Percentiles rank a stretch among this genome's conserved stretches.
Conservation (phyloP, 2,329 filamentous ascomycete species). For the Pyrenochaeta sp. region DNA sequence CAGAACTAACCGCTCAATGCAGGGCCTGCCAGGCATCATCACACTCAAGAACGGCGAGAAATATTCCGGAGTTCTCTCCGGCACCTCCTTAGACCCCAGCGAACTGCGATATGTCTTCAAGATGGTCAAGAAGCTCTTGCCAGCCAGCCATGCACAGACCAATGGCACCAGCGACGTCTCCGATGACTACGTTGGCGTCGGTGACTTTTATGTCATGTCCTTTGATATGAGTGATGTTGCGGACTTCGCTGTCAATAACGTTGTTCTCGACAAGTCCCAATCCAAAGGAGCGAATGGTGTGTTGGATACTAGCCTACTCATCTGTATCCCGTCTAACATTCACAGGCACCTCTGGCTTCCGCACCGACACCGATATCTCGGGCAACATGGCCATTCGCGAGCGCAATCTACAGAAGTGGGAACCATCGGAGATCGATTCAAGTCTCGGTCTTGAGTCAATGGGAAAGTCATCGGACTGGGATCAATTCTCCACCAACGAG, state of each 20-base stretch:
- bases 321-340: too few species aligned
- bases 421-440: constrained; percentile 68
- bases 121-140: constrained; percentile 66
- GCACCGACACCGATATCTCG: constrained; percentile 89
- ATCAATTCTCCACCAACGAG: constrained; percentile 93
- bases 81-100: constrained; percentile 59
- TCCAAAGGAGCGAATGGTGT: constrained; percentile 66
- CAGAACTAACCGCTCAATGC: constrained; percentile 19
- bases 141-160: constrained; percentile 49
- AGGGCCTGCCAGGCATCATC: constrained; percentile 65
- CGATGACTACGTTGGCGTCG: constrained; percentile 56
- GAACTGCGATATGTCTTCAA: constrained; percentile 67
- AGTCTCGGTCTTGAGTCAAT: constrained; percentile 75
- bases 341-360: constrained; percentile 67
- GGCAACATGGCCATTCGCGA: constrained; percentile 73
- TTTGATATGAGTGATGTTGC: constrained; percentile 68
- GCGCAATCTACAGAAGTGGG: constrained; percentile 82
- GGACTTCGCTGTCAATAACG: constrained; percentile 62
- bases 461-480: constrained; percentile 67
- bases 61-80: constrained; percentile 68
- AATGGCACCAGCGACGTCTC: constrained; percentile 55
- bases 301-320: constrained; percentile 16
- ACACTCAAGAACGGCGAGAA: constrained; percentile 68
- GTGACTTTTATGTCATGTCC: constrained; percentile 62
- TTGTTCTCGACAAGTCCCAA: constrained; percentile 60